phyloP scores from a whole-genome alignment of 805 yeast species.

The Peterozyma toletana region DNA sequence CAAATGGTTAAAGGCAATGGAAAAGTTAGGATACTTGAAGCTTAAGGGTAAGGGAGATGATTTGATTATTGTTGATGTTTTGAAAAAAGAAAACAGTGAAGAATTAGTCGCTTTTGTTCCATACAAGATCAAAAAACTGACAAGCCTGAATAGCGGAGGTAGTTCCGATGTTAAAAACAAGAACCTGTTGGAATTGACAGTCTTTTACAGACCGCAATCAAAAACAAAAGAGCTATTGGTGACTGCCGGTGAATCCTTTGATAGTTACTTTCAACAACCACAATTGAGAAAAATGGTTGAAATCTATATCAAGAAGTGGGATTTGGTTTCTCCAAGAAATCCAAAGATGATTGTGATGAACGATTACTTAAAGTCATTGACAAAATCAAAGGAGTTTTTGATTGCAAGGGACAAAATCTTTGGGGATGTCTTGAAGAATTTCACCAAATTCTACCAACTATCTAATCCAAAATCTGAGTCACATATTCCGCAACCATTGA shows the following conservation, averaged over 20 bases:
- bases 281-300: slow-evolving; percentile 50
- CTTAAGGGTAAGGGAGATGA: slow-evolving; percentile 85
- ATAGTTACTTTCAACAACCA: slow-evolving; percentile 37
- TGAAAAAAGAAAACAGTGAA: slow-evolving; percentile 36
- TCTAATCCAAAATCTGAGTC: background rate
- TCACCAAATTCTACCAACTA: slow-evolving; percentile 43
- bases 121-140: slow-evolving; percentile 35
- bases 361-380: slow-evolving; percentile 38
- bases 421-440: slow-evolving; percentile 36
- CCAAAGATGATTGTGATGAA: slow-evolving; percentile 52
- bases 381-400: slow-evolving; percentile 24
- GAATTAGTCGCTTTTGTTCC: slow-evolving; percentile 56
- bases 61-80: slow-evolving; percentile 45
- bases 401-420: slow-evolving; percentile 36
- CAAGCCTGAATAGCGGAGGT: background rate
- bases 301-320: slow-evolving; percentile 45
- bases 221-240: slow-evolving; percentile 27
- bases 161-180: slow-evolving; percentile 7
- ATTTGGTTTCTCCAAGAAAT: slow-evolving; percentile 43
- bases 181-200: slow-evolving; percentile 22
- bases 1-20: slow-evolving; percentile 82
- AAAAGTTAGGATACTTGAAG: slow-evolving; percentile 60
- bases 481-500: slow-evolving; percentile 13
- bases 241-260: slow-evolving; percentile 16
- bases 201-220: slow-evolving; percentile 51